A percentile compares a stretch with the other conserved stretches of the same genome.
These are phyloP conservation scores for Alternaria hordeiaustralica DNA, from an alignment of 2,329 filamentous ascomycete species.

Conservation along the genomic window DNA sequence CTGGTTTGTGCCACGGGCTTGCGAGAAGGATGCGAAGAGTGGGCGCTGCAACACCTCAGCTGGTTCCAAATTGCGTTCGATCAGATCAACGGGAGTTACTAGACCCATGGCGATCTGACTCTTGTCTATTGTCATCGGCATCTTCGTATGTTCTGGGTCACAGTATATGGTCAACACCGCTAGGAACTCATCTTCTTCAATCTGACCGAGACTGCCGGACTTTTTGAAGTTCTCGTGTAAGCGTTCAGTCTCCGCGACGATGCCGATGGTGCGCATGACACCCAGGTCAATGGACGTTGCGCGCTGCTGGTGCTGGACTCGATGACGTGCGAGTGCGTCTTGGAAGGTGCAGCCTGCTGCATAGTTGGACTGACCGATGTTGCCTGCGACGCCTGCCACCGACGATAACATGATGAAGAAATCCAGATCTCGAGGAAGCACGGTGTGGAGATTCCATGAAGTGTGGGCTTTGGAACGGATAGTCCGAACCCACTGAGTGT, in stretches of 20 bases:
- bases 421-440: constrained; percentile 4
- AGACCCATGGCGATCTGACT: not conserved
- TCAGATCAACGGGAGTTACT: not conserved
- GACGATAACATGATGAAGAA: not conserved
- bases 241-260: not conserved
- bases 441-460: not conserved
- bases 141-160: not conserved
- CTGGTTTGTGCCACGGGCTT: not conserved
- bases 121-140: not conserved
- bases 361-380: constrained; percentile 4
- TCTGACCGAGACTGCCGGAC: not conserved
- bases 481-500: not conserved
- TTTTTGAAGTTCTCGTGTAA: not conserved
- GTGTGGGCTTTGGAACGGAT: not conserved
- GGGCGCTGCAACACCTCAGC: not conserved
- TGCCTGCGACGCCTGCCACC: not conserved
- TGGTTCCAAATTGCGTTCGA: not conserved
- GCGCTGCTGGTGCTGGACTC: not conserved
- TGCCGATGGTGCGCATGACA: constrained; percentile 1
- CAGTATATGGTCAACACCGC: not conserved
- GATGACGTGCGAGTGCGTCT: constrained; percentile 12
- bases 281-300: not conserved
- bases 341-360: constrained; percentile 3
- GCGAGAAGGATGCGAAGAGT: not conserved
- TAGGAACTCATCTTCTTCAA: not conserved